Conservation (phyloP, 495 filamentous ascomycete species). For the Cercophora sp. region DNA sequence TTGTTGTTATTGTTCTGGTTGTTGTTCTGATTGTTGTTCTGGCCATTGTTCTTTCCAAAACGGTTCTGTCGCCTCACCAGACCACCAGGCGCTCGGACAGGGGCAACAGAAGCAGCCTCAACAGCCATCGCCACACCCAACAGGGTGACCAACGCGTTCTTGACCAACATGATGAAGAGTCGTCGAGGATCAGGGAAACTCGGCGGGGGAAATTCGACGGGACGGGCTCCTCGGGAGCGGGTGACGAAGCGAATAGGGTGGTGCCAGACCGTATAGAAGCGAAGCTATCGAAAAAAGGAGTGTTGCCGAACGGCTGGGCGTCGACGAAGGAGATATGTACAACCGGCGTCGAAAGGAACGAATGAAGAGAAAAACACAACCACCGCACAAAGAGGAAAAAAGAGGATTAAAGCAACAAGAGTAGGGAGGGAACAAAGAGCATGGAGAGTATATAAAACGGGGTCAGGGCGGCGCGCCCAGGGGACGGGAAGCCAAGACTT, state of each 20-base stretch:
- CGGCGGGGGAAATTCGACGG: slow-evolving; percentile 4
- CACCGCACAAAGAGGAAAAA: slow-evolving; percentile 37
- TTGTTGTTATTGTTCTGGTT: slow-evolving; percentile 19
- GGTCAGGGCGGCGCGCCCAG: slow-evolving; percentile 15
- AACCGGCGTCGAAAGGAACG: slow-evolving; percentile 45
- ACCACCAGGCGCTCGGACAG: slow-evolving; percentile 18
- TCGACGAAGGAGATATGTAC: slow-evolving; percentile 33
- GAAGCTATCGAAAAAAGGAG: slow-evolving; percentile 38
- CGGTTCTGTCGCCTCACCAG: slow-evolving; percentile 21
- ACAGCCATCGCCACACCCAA: slow-evolving; percentile 37
- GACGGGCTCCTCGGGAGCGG: slow-evolving; percentile 18
- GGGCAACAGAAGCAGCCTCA: slow-evolving; percentile 38
- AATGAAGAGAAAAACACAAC: slow-evolving; percentile 45
- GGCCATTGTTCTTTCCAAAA: slow-evolving; percentile 16
- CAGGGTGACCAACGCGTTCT: slow-evolving; percentile 41
- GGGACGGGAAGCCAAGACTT: slow-evolving; percentile 34
- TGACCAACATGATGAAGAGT: slow-evolving; percentile 43
- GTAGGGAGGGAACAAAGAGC: slow-evolving; percentile 19
- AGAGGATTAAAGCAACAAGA: slow-evolving; percentile 29
- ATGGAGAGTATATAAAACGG: slow-evolving; percentile 22
- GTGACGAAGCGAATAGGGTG: slow-evolving; percentile 27
- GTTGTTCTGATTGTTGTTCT: slow-evolving; percentile 21
- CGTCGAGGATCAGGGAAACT: slow-evolving; percentile 3
- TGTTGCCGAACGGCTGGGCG: slow-evolving; percentile 39
- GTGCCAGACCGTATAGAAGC: slow-evolving; percentile 45